These are phyloP conservation scores for Kodamaea kaohsiungensis DNA, from an alignment of 805 yeast genomes.

Conservation along the genomic window DNA sequence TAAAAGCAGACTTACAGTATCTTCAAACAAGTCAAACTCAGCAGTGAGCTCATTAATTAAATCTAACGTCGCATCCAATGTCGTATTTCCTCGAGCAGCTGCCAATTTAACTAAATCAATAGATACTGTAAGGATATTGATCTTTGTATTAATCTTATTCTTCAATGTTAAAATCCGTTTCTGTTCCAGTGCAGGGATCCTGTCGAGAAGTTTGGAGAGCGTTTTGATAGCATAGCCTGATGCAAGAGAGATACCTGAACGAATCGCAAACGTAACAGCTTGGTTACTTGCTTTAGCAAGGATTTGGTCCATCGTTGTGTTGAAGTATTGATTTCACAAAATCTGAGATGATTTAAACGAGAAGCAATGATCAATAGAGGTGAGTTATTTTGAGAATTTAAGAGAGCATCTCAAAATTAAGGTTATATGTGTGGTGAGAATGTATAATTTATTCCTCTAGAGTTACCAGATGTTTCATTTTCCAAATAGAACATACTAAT, in stretches of 20 bases:
- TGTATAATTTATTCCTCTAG: too few relatives aligned
- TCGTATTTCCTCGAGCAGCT: constrained; percentile 62
- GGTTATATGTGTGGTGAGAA: too few relatives aligned
- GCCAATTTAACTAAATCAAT: constrained; percentile 66
- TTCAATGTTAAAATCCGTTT: constrained; percentile 41
- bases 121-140: constrained; percentile 62
- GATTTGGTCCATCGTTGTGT: constrained; percentile 39
- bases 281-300: constrained; percentile 66
- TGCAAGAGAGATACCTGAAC: constrained; percentile 74
- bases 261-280: constrained; percentile 76
- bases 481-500: too few relatives aligned
- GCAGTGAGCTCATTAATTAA: constrained; percentile 55
- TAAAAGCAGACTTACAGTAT: constrained; percentile 43
- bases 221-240: constrained; percentile 71
- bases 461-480: too few relatives aligned
- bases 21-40: constrained; percentile 61
- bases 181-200: constrained; percentile 56
- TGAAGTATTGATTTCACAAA: background rate
- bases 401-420: too few relatives aligned
- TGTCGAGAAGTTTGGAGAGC: constrained; percentile 54
- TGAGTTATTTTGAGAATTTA: background rate
- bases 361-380: background rate
- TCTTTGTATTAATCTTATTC: constrained; percentile 53
- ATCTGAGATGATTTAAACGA: background rate
- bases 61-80: constrained; percentile 53